Evolutionary conservation across 441 rosid species (phyloP), one percentile per base, ranked within the genome.

Genomic region (Lepidium campestre): DNA sequence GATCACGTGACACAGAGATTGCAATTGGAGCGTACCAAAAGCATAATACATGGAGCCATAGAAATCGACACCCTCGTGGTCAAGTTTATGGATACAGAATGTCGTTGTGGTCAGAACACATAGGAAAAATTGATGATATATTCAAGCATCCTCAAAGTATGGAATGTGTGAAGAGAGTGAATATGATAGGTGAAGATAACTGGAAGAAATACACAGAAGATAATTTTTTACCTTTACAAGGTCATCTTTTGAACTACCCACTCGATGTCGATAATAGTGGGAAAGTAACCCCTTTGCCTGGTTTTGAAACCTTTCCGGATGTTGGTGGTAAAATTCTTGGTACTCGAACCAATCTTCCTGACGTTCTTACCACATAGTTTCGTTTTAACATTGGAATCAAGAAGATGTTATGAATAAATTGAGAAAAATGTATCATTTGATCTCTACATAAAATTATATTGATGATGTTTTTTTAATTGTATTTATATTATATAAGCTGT

Each of bases 41-140:
- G 4, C 77, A 77, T 31, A 74, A 89, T 57, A 84, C 88, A 10
- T 82, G 92, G 88, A 76, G 74, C 23, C 61, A 81, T 58, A 82
- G 63, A 62, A 77, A 76, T 50, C 75, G 71, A 59, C 91, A 80
- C 65, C 97, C 96, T 5, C 79, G 39, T 31, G 89, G 97, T 52
- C 94, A 91, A 85, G 90, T 88, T 60, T 45, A 42, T 11, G 93
- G 96, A 57, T 91, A 86, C 62, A 78, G 97, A 63, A 85, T 87
- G 91, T 88, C 97, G 6, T 71, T 91, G 23, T 88, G 97, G 97
- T 90, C 89, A 3, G 97, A 91, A 70, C 97, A 91, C 76, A 52
- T 85, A 78, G 93, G 82, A 15, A 34, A 47, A 52, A 41, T 86
- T 0, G 81, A 86, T 15, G 72, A 71, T 32, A 27, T 52, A 44